A percentile compares a stretch with the other conserved stretches of the same genome.
These are phyloP conservation scores for Wickerhamiella alocasiicola DNA, from an alignment of 805 yeast genomes.

Conservation along the genomic window DNA sequence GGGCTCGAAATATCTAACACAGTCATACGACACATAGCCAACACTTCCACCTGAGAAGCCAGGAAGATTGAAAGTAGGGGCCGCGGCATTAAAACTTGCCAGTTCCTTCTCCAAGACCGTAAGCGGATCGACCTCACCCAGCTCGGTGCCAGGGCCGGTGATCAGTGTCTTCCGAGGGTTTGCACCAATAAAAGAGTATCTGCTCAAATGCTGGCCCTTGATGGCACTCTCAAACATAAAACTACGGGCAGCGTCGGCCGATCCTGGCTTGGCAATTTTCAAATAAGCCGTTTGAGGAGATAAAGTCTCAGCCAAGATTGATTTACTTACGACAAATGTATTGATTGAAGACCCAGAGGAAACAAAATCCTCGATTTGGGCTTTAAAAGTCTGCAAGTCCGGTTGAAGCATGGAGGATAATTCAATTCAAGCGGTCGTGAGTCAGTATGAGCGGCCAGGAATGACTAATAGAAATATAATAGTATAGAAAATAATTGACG, in stretches of 20 bases:
- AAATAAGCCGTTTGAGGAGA: conserved; percentile 88
- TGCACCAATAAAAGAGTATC: conserved; percentile 85
- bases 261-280: conserved; percentile 57
- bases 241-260: conserved; percentile 42
- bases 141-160: conserved; percentile 59
- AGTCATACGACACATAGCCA: conserved; percentile 92
- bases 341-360: conserved; percentile 37
- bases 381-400: conserved; percentile 33
- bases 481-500: no score
- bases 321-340: conserved; percentile 69
- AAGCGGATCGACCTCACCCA: conserved; percentile 67
- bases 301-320: conserved; percentile 60
- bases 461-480: no score
- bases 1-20: conserved; percentile 95
- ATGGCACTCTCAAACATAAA: conserved; percentile 81
- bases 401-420: conserved; percentile 35
- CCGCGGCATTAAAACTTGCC: conserved; percentile 50
- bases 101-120: conserved; percentile 62
- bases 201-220: conserved; percentile 77
- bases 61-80: conserved; percentile 65
- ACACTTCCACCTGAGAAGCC: conserved; percentile 89
- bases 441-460: background rate
- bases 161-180: conserved; percentile 69
- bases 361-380: conserved; percentile 22
- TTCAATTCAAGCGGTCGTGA: background rate